Percentiles rank a stretch among this genome's conserved stretches.
Conservation (phyloP, 768 basidiomycete species). For the Amyloporia xantha region DNA sequence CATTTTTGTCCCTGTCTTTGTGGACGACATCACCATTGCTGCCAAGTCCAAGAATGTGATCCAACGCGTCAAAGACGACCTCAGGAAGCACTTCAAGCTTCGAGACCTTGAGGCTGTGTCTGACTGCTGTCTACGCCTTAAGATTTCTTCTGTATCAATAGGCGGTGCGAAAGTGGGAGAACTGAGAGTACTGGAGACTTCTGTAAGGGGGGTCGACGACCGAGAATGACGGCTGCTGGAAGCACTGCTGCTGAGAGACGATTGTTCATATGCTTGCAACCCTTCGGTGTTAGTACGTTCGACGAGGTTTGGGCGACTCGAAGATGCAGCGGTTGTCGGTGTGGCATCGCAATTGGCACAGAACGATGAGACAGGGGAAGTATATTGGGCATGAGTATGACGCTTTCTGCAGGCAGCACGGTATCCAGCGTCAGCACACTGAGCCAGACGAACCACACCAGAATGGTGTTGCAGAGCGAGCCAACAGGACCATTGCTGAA, state of each 20-base stretch:
- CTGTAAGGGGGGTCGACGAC: constrained; percentile 74
- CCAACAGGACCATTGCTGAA: no score
- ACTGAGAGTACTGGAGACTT: constrained; percentile 52
- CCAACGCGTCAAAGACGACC: no score
- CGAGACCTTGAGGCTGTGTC: constrained; percentile 55
- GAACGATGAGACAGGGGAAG: constrained; percentile 37
- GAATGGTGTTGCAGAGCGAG: no score
- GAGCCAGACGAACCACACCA: no score
- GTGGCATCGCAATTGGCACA: constrained; percentile 61
- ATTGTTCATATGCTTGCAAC: not conserved
- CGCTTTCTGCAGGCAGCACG: constrained; percentile 50
- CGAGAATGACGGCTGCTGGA: constrained; percentile 49
- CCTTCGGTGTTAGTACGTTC: not conserved
- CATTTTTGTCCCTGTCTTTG: no score
- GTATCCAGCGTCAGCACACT: no score
- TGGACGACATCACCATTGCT: no score
- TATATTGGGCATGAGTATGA: constrained; percentile 62
- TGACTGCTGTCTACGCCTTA: constrained; percentile 71
- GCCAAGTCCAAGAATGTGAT: no score
- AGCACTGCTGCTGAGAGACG: not conserved
- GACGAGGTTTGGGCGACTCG: not conserved
- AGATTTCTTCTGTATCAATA: constrained; percentile 57
- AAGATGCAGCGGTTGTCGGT: constrained; percentile 3
- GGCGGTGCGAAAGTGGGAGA: constrained; percentile 60
- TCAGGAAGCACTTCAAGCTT: no score